Conservation (phyloP, 306 rosid species). For the Rosa rugosa region DNA sequence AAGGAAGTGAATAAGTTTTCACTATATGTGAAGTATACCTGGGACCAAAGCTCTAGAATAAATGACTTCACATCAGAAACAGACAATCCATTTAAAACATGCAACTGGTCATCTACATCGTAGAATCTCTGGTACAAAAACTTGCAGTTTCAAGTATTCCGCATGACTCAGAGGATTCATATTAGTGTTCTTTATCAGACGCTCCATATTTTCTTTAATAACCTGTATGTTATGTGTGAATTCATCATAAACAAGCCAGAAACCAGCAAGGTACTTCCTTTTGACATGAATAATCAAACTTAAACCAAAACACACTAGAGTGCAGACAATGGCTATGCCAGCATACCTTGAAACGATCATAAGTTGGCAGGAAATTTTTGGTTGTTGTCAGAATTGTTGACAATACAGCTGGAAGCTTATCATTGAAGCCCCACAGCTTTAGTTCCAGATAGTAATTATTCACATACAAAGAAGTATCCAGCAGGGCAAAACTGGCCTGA, state of each 20-base stretch:
- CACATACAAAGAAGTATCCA: conserved; percentile 74
- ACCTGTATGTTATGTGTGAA: conserved; percentile 48
- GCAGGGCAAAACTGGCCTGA: conserved; percentile 88
- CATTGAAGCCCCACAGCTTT: conserved; percentile 83
- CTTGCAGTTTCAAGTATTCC: conserved; percentile 69
- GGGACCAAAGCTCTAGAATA: conserved; percentile 74
- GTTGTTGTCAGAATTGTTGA: conserved; percentile 59
- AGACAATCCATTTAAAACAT: conserved; percentile 47
- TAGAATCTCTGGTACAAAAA: conserved; percentile 68
- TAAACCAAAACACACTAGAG: not conserved
- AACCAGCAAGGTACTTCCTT: conserved; percentile 9
- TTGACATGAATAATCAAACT: not conserved
- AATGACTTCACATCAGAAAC: conserved; percentile 64
- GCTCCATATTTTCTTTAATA: conserved; percentile 76
- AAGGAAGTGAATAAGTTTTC: too few relatives aligned
- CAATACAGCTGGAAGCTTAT: conserved; percentile 75
- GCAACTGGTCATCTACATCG: conserved; percentile 67
- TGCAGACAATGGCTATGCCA: conserved; percentile 15
- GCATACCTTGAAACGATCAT: conserved; percentile 68
- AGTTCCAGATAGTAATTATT: conserved; percentile 73
- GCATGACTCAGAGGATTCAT: conserved; percentile 92
- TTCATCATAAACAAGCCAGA: conserved; percentile 23
- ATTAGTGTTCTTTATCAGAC: conserved; percentile 74
- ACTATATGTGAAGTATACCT: conserved; percentile 53
- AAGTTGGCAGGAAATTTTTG: conserved; percentile 66